Evolutionary conservation across 176 grass and related monocot genomes (phyloP), one percentile per base, ranked within the genome.

Genomic region (Dendrocalamus sinicus): DNA sequence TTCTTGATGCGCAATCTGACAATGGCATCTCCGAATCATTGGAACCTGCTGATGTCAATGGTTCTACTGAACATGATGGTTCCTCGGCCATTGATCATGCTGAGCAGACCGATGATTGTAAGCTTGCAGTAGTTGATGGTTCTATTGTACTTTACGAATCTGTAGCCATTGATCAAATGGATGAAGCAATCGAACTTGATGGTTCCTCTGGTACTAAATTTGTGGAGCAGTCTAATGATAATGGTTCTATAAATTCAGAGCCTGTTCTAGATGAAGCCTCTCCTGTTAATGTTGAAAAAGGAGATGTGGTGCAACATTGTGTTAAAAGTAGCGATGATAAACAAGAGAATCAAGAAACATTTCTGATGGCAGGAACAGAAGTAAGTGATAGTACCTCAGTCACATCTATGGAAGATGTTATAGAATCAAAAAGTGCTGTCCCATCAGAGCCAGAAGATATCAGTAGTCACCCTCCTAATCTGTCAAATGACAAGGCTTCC

Each of bases 401-500:
- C 64, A 61, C 82, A 65, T 85, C 88, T 0, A 83, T 86, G 69
- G 83, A 90, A 85, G 77, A 83, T 70, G 24, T 32, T 14, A 39
- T 62, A 58, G 75, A 91, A 40, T 65, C 55, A 7, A 90, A 88
- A 71, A 61, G 72, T 76, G 72, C 22, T 62, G 54, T 51, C 51
- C 40, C 51, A 73, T 89, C 86, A 68, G 81, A 83, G 47, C 64
- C 77, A 40, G 82, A 87, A 54, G 70, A 70, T 70, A 51, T 51
- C 12, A 70, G 75, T 59, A 59, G 11, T 57, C 81, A 54, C 67
- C 74, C 60, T 83, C 65, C 60, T 83, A 32, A 48, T 61, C 60
- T 70, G n/a, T 67, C 84, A 75, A 93, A 72, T 23, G 67, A 64
- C 30, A 95, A 91, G 67, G 39, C 65, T 17, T 67, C 67, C 79